These are phyloP conservation scores for Sporothrix pallida DNA, from an alignment of 2,329 filamentous ascomycete genomes.

Conservation along the genomic window DNA sequence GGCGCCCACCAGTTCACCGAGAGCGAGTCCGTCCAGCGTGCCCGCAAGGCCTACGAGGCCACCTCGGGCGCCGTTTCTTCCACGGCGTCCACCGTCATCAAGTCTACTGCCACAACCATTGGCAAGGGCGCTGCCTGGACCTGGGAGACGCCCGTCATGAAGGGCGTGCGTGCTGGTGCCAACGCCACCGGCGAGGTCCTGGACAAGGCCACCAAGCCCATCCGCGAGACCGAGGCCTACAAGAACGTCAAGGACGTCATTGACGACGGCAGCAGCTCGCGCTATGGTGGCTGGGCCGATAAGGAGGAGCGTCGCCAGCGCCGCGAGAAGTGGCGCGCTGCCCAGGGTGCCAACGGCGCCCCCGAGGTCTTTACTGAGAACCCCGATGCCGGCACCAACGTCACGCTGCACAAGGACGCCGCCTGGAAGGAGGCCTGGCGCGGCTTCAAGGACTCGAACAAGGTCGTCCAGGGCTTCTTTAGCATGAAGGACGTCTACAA, in stretches of 20 bases:
- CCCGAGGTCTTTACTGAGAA: slow-evolving; percentile 76
- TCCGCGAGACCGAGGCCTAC: slow-evolving; percentile 92
- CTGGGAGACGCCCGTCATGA: slow-evolving; percentile 93
- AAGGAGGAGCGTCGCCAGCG: slow-evolving; percentile 88
- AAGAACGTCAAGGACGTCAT: slow-evolving; percentile 95
- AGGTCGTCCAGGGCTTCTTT: slow-evolving; percentile 86
- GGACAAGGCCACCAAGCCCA: slow-evolving; percentile 92
- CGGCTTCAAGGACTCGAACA: slow-evolving; percentile 89
- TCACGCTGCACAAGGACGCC: slow-evolving; percentile 95
- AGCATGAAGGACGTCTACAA: slow-evolving; percentile 85
- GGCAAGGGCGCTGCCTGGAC: slow-evolving; percentile 95
- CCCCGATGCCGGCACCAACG: slow-evolving; percentile 87
- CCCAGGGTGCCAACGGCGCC: slow-evolving; percentile 58
- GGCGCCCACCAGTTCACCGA: slow-evolving; percentile 90
- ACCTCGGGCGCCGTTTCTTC: slow-evolving; percentile 83
- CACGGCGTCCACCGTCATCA: slow-evolving; percentile 79
- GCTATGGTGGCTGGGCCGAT: slow-evolving; percentile 96
- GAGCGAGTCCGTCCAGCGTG: slow-evolving; percentile 86
- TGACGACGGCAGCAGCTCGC: slow-evolving; percentile 93
- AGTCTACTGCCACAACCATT: slow-evolving; percentile 82
- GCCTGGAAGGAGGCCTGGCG: slow-evolving; percentile 99
- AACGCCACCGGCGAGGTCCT: slow-evolving; percentile 84
- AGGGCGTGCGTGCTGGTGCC: slow-evolving; percentile 85
- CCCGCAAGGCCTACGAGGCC: slow-evolving; percentile 83
- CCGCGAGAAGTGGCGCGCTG: slow-evolving; percentile 74